These are phyloP conservation scores for Sugiyamaella neomexicana DNA, from an alignment of 1,139 yeast genomes.

Conservation along the genomic window DNA sequence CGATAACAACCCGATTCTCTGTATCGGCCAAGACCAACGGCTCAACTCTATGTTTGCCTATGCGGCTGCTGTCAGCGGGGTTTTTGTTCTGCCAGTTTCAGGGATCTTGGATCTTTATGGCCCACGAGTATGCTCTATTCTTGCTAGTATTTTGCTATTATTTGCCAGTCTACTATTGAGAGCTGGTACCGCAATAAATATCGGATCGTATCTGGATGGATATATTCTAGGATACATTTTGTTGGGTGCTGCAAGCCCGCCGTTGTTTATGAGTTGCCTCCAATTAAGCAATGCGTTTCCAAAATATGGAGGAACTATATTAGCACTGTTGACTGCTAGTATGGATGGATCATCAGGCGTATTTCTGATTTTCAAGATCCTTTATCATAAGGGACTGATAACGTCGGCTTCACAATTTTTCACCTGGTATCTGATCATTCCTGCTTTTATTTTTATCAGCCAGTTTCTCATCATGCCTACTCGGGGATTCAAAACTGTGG, in stretches of 20 bases:
- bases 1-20: not conserved
- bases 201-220: slow-evolving; percentile 54
- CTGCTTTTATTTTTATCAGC: slow-evolving; percentile 68
- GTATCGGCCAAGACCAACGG: slow-evolving; percentile 12
- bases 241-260: slow-evolving; percentile 82
- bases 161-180: slow-evolving; percentile 52
- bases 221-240: slow-evolving; percentile 63
- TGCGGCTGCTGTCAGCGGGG: slow-evolving; percentile 8
- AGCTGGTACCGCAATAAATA: slow-evolving; percentile 53
- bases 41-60: slow-evolving; percentile 13
- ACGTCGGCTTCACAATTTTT: slow-evolving; percentile 58
- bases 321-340: slow-evolving; percentile 75
- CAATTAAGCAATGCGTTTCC: slow-evolving; percentile 77
- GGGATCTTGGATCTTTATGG: slow-evolving; percentile 9
- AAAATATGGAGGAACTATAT: slow-evolving; percentile 62
- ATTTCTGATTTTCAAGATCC: slow-evolving; percentile 63
- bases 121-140: slow-evolving; percentile 10
- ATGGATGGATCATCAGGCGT: slow-evolving; percentile 77
- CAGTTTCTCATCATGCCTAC: slow-evolving; percentile 79
- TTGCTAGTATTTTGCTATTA: slow-evolving; percentile 5
- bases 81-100: slow-evolving; percentile 11
- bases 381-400: slow-evolving; percentile 50
- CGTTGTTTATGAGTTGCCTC: slow-evolving; percentile 76
- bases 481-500: slow-evolving; percentile 18
- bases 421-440: slow-evolving; percentile 64